Percentiles rank a stretch among this genome's conserved stretches.
phyloP scores from a whole-genome alignment of 257 asterid genomes.

The Rehmannia glutinosa region DNA sequence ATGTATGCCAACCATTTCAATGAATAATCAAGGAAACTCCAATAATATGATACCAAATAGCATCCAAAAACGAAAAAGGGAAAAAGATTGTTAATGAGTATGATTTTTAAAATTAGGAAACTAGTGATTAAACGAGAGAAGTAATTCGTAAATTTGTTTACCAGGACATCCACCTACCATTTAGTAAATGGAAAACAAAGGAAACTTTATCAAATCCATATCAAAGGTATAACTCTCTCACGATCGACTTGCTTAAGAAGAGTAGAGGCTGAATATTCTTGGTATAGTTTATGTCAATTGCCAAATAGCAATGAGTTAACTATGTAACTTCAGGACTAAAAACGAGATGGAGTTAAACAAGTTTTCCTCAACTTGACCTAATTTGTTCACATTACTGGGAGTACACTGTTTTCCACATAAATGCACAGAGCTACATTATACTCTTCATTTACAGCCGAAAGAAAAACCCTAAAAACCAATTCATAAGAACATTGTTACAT shows the following conservation, averaged over 20 bases:
- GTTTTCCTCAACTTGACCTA: too few species aligned
- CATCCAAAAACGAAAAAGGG: background rate
- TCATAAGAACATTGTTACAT: background rate
- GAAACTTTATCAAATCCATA: background rate
- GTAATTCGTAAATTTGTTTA: background rate
- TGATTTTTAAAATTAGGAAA: background rate
- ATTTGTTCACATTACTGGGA: too few species aligned
- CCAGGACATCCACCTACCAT: background rate
- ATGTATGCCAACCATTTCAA: background rate
- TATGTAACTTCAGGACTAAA: background rate
- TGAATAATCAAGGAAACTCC: background rate
- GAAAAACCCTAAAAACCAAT: too few species aligned
- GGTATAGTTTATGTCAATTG: background rate
- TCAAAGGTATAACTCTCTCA: background rate
- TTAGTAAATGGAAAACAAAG: background rate
- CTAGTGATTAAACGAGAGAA: background rate
- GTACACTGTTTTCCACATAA: background rate
- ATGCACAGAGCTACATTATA: background rate
- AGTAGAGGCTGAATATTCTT: background rate
- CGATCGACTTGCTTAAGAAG: background rate
- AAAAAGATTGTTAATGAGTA: background rate
- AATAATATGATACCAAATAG: background rate
- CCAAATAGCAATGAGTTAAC: background rate
- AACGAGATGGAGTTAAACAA: background rate
- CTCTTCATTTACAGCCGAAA: background rate